Evolutionary conservation across 2,329 filamentous ascomycete species (phyloP).

Genomic region (Colletotrichum limetticola): DNA sequence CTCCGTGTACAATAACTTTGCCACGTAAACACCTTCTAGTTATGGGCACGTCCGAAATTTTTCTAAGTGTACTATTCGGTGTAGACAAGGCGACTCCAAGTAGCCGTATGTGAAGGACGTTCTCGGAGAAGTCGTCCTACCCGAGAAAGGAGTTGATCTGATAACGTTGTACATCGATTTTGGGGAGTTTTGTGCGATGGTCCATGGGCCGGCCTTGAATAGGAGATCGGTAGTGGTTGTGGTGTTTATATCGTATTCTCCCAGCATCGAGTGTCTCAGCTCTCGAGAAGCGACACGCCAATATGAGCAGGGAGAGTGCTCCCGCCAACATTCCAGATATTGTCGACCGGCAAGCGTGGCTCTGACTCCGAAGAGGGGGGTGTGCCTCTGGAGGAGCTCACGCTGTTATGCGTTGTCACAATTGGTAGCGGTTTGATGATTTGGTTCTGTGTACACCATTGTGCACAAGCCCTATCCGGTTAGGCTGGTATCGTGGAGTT

Average conservation of each 20-base stretch:
- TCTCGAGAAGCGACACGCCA: not conserved
- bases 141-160: not conserved
- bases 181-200: not conserved
- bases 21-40: not conserved
- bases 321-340: not conserved
- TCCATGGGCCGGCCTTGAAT: not conserved
- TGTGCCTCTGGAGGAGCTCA: not conserved
- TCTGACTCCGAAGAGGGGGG: not conserved
- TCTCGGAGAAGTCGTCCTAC: not conserved
- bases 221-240: not conserved
- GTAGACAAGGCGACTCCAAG: not conserved
- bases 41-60: not conserved
- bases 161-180: not conserved
- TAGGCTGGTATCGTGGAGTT: constrained; percentile 12
- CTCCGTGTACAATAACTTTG: not conserved
- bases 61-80: not conserved
- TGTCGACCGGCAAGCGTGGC: too few species aligned
- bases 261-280: not conserved
- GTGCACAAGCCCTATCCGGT: not conserved
- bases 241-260: not conserved
- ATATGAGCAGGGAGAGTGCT: not conserved
- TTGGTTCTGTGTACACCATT: not conserved
- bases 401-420: not conserved
- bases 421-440: not conserved
- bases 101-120: not conserved